Base-by-base conservation (phyloP, 2,329 filamentous ascomycete genomes). In the Colletotrichum trifolii region DNA sequence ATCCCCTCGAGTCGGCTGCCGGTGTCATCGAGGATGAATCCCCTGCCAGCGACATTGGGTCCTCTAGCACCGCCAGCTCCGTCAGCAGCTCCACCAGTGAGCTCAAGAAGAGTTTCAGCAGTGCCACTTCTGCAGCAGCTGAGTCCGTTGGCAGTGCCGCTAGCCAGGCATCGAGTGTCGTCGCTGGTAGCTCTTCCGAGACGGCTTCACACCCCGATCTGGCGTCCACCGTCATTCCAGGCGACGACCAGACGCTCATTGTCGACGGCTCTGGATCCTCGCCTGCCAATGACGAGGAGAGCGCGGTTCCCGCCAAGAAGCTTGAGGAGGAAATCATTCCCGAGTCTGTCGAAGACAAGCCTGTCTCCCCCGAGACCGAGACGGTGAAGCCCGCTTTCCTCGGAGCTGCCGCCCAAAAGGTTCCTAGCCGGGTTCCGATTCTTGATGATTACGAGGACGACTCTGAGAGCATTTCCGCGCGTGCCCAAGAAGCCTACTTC, bases 401-500 rank as follows among this genome's bases (percentile, higher is more conserved):
- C 39, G 84, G 85, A 52, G 84, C 81, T 13, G 81, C 80, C 1
- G 84, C 84, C 3, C 81, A 85, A 65, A 78, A 78, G 8, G 83
- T 84, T 0, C 79, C 84, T 7, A 79, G 77, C 39, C 78, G 81
- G 40, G 73, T 80, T 62, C 81, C 81, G 11, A 79, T 87, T n/a
- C 69, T 87, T 17, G 84, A 86, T 10, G 81, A 84, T 25, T 25
- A 25, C 8, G 78, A 80, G 40, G 72, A 76, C 1, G 76, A 81
- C 40, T 60, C 74, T 15, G 75, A 76, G 2, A 79, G 74, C 62
- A 77, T 79, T 55, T 79, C 78, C 3, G 75, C 78, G 33, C 80
- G 82, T 13, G 83, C 85, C 5, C 81, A 83, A 65, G 83, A 83
- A 7, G 86, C 85, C 8, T 94, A 93, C 75, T 85, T 84, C 8